A percentile compares a stretch with the other conserved stretches of the same genome.
Conservation (phyloP, 352 stramenopile species). For the Phytophthora europaea region DNA sequence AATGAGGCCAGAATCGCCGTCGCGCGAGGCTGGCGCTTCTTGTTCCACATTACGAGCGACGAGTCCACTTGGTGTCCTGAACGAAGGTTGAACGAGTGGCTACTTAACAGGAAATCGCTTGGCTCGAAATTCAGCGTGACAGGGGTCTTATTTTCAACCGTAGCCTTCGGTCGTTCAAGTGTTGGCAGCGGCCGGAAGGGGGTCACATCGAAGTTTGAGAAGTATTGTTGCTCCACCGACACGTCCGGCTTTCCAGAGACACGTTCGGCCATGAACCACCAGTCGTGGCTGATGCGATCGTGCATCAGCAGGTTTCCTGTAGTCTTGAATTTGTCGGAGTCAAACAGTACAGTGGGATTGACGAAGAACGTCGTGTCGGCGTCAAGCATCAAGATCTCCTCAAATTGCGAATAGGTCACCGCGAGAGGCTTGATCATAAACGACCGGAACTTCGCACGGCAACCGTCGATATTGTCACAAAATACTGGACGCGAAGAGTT, state of each 20-base stretch:
- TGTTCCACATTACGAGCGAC: conserved; percentile 60
- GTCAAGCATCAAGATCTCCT: conserved; percentile 73
- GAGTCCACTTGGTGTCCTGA: conserved; percentile 58
- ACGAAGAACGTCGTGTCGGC: conserved; percentile 70
- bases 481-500: conserved; percentile 50
- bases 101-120: conserved; percentile 40
- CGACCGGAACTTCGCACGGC: conserved; percentile 51
- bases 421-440: conserved; percentile 71
- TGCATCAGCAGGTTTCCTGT: conserved; percentile 72
- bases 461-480: conserved; percentile 47
- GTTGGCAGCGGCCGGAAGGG: conserved; percentile 33
- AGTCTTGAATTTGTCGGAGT: conserved; percentile 50
- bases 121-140: conserved; percentile 39
- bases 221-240: conserved; percentile 39
- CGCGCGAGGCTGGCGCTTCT: conserved; percentile 47
- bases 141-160: conserved; percentile 27
- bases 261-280: conserved; percentile 40
- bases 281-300: conserved; percentile 56
- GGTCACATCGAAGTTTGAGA: conserved; percentile 39
- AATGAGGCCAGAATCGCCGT: conserved; percentile 57
- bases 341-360: conserved; percentile 59
- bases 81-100: conserved; percentile 49
- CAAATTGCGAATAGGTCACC: conserved; percentile 64
- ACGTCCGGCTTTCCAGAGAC: conserved; percentile 20
- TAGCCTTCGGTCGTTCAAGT: conserved; percentile 30